Evolutionary conservation across 2,329 filamentous ascomycete genomes (phyloP).

Genomic region (Davidsoniella eucalypti): DNA sequence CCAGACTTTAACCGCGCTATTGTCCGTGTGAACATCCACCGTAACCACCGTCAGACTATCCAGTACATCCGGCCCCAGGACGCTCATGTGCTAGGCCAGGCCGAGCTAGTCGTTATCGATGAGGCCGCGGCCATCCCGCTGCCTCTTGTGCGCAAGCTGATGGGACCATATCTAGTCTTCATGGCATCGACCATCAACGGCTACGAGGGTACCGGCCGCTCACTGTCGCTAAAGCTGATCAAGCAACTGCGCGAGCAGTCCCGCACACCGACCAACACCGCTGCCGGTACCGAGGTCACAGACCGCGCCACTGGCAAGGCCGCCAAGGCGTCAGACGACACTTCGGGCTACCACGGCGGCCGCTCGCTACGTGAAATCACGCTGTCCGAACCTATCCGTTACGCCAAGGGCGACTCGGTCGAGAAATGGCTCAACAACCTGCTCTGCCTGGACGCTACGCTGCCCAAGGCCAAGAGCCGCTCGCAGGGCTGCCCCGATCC

Average conservation of each 20-base stretch:
- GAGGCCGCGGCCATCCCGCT: conserved; percentile 93
- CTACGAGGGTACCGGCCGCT: conserved; percentile 92
- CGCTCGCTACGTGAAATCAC: conserved; percentile 83
- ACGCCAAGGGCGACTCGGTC: conserved; percentile 75
- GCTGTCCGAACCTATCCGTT: conserved; percentile 84
- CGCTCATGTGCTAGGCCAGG: conserved; percentile 84
- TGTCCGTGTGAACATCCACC: conserved; percentile 87
- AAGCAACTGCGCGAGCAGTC: conserved; percentile 94
- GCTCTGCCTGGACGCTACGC: conserved; percentile 80
- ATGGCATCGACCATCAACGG: conserved; percentile 99
- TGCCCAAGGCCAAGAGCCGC: conserved; percentile 59
- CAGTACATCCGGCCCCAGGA: conserved; percentile 98
- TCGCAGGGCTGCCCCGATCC: conserved; percentile 75
- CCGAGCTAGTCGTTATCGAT: conserved; percentile 89
- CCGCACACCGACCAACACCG: conserved; percentile 35
- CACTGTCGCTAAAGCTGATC: conserved; percentile 87
- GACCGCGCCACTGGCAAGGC: conserved; percentile 66
- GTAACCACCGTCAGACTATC: conserved; percentile 90
- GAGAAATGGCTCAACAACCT: conserved; percentile 95
- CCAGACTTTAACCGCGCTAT: conserved; percentile 99
- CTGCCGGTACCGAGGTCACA: conserved; percentile 47
- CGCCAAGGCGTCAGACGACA: conserved; percentile 40
- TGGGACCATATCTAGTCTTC: conserved; percentile 94
- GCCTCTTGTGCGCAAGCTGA: conserved; percentile 78
- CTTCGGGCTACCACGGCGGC: conserved; percentile 39